These are phyloP conservation scores for Claviceps paspali DNA, from an alignment of 2,329 filamentous ascomycete genomes.

Conservation along the genomic window DNA sequence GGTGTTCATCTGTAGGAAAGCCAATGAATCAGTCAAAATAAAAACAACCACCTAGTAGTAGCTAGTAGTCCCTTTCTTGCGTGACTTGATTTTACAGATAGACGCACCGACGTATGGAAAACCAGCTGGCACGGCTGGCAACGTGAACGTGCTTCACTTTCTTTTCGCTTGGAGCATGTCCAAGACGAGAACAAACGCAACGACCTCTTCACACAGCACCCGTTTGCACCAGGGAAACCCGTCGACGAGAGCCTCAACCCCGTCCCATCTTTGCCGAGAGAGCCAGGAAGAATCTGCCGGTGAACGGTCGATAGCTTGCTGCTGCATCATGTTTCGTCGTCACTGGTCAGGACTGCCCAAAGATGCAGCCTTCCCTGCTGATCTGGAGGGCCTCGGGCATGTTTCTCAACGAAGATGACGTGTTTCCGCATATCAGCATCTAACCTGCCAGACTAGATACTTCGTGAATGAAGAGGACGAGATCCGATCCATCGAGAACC, in stretches of 20 bases:
- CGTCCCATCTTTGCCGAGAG: not conserved
- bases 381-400: slow-evolving; percentile 59
- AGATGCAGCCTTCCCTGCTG: slow-evolving; percentile 49
- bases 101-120: no score
- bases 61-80: no score
- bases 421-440: no score
- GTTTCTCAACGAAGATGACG: slow-evolving; percentile 4
- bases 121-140: slow-evolving; percentile 1
- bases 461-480: slow-evolving; percentile 64
- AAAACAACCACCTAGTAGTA: no score
- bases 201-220: not conserved
- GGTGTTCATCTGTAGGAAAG: not conserved
- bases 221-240: not conserved
- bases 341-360: slow-evolving; percentile 51
- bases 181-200: not conserved
- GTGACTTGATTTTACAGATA: no score
- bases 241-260: not conserved
- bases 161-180: not conserved
- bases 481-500: slow-evolving; percentile 53
- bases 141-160: not conserved
- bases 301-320: not conserved
- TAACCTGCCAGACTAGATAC: slow-evolving; percentile 39
- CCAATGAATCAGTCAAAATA: no score
- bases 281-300: not conserved
- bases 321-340: slow-evolving; percentile 55